Base-by-base conservation (phyloP, 73 alveolate species). In the Paraurostyla sp. region DNA sequence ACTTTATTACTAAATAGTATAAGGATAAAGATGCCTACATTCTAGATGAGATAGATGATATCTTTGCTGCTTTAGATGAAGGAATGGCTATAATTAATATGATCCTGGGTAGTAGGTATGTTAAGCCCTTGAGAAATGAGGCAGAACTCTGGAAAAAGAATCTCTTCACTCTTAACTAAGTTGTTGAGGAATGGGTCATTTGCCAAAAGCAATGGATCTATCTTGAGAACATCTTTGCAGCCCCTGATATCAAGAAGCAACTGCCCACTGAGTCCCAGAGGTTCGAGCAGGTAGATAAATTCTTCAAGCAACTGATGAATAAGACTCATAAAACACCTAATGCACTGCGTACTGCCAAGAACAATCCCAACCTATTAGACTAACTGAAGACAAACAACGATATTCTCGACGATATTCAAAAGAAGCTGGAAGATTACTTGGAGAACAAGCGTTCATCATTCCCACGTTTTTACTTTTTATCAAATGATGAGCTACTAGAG, bases 161-260 rank as follows among this genome's bases (percentile, higher is more conserved):
- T 84, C 80, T 97, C 80, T 87, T 95, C 83, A 83, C 97, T 33
- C 88, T 97, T 33, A 93, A 94, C 30, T 94, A 97, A 75, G 95
- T 97, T 40, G 95, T 97, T 23, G 99, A 97, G 73, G 99, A 97
- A 78, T 97, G 99, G 99, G 93, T 97, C 4, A 92, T 90, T 73
- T 96, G 96, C 58, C 97, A 97, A 91, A 97, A 95, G 89, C 95
- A 96, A 75, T 97, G 99, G 99, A 95, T 96, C 92, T 97, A 97
- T 94, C 91, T 97, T 71, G 99, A 98, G 92, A 97, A 98, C 92
- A 98, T 98, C 82, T 98, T 98, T 93, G 62, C 97, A 11, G 97
- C 99, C 50, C 97, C 92, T 6, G 97, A 92, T 62, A 92, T 92
- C 93, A 89, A 80, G 88, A 83, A 82, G 25, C 90, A 89, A 69